Conservation (phyloP, 2,329 filamentous ascomycete species). For the Colletotrichum sansevieriae region DNA sequence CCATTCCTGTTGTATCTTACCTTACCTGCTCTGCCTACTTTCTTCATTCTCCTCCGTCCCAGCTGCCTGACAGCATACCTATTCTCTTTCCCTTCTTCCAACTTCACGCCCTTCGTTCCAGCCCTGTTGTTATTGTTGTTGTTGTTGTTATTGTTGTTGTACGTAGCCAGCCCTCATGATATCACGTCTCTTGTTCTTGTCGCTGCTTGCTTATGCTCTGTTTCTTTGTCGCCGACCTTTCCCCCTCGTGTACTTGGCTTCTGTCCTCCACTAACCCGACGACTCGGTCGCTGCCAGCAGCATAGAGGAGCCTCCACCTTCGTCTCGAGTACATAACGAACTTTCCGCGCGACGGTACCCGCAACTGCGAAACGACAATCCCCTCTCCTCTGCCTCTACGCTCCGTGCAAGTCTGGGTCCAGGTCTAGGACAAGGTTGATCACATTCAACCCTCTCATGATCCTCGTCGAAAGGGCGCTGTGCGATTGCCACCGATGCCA, state of each 20-base stretch:
- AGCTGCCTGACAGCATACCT: constrained; percentile 13
- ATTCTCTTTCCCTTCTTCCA: constrained; percentile 27
- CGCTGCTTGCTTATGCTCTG: constrained; percentile 30
- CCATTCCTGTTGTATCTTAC: constrained; percentile 8
- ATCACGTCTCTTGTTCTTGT: constrained; percentile 31
- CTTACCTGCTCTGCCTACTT: too few relatives aligned
- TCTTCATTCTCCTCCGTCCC: constrained; percentile 35
- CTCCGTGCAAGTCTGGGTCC: constrained; percentile 3
- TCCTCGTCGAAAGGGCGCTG: constrained; percentile 10
- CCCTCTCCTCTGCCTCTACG: constrained; percentile 21
- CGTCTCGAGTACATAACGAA: constrained; percentile 38
- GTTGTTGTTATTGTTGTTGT: constrained; percentile 18
- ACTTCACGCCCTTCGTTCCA: constrained; percentile 39
- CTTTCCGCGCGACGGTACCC: constrained; percentile 39
- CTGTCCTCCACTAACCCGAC: constrained; percentile 30
- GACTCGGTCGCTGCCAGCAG: constrained; percentile 35
- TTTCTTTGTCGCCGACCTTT: constrained; percentile 15
- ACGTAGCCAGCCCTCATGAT: constrained; percentile 40
- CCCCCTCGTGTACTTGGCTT: neutral
- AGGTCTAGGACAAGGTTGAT: constrained; percentile 9
- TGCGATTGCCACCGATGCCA: constrained; percentile 29
- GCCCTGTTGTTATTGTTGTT: constrained; percentile 20
- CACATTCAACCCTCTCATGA: constrained; percentile 19
- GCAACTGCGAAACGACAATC: constrained; percentile 41
- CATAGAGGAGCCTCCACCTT: constrained; percentile 39